A percentile compares a stretch with the other conserved stretches of the same genome.
Evolutionary conservation across 441 rosid genomes (phyloP).

Genomic region (Lepidium campestre): DNA sequence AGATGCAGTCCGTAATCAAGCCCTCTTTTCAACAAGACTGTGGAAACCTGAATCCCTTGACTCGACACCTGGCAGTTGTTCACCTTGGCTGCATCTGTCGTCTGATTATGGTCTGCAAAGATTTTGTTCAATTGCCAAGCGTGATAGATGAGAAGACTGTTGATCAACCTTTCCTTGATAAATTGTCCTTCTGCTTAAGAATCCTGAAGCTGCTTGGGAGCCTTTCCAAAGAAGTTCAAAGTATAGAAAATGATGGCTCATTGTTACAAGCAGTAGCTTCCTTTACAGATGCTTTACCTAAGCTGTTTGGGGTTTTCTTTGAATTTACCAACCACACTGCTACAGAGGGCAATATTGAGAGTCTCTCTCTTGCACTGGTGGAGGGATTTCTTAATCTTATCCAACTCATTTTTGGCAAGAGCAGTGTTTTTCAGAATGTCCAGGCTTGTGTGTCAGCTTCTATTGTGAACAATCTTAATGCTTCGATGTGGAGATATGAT

Average conservation of each 20-base stretch:
- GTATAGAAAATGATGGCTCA: constrained; percentile 60
- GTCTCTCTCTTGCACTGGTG: constrained; percentile 54
- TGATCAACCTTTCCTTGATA: constrained; percentile 50
- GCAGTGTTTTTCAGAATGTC: constrained; percentile 60
- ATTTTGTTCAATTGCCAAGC: constrained; percentile 58
- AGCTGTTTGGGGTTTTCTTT: constrained; percentile 51
- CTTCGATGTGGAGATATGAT: constrained; percentile 77
- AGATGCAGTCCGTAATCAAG: constrained; percentile 38
- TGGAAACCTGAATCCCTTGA: constrained; percentile 56
- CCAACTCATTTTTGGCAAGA: constrained; percentile 66
- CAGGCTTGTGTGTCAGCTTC: constrained; percentile 81
- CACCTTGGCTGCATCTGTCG: constrained; percentile 66
- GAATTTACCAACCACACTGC: constrained; percentile 66
- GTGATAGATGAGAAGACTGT: constrained; percentile 57
- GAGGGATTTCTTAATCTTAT: constrained; percentile 92
- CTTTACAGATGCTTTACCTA: constrained; percentile 58
- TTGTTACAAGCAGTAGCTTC: constrained; percentile 75
- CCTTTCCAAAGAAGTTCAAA: constrained; percentile 57
- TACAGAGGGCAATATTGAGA: constrained; percentile 79
- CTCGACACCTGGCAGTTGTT: constrained; percentile 86
- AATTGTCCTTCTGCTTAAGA: constrained; percentile 69
- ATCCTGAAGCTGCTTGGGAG: constrained; percentile 79
- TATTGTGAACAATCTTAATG: constrained; percentile 62
- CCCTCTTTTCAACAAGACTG: constrained; percentile 44
- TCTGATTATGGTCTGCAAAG: constrained; percentile 60